phyloP scores from a whole-genome alignment of 495 filamentous ascomycete genomes.

The Neurospora sp. region DNA sequence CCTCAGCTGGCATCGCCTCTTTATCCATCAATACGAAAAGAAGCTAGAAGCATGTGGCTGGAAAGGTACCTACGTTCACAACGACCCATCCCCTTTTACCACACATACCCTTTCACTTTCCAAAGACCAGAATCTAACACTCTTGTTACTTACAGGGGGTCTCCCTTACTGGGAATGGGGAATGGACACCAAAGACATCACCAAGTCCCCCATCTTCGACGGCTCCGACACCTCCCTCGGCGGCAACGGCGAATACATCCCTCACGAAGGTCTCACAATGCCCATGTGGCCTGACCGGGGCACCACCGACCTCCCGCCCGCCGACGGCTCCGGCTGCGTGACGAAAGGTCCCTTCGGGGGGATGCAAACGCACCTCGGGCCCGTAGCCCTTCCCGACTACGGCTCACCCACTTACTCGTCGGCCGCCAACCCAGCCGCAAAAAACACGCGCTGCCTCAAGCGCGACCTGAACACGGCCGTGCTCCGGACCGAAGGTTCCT shows the following conservation, averaged over 20 bases:
- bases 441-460: slow-evolving; percentile 55
- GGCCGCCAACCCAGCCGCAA: slow-evolving; percentile 9
- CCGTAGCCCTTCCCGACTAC: slow-evolving; percentile 27
- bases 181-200: slow-evolving; percentile 16
- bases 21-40: slow-evolving; percentile 3
- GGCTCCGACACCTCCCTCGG: slow-evolving; percentile 14
- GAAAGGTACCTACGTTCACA: not conserved
- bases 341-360: slow-evolving; percentile 47
- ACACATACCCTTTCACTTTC: not conserved
- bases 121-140: not conserved
- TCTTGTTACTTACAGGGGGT: not conserved
- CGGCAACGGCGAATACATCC: slow-evolving; percentile 17
- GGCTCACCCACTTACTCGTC: slow-evolving; percentile 16
- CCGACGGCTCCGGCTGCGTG: slow-evolving; percentile 57
- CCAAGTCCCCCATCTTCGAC: slow-evolving; percentile 17
- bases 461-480: slow-evolving; percentile 49
- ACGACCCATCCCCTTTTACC: not conserved
- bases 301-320: slow-evolving; percentile 27
- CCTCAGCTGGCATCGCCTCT: slow-evolving; percentile 1
- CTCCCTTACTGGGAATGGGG: slow-evolving; percentile 20
- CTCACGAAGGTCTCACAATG: slow-evolving; percentile 14
- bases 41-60: not conserved
- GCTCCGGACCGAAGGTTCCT: slow-evolving; percentile 34
- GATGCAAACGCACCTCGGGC: slow-evolving; percentile 43
- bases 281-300: slow-evolving; percentile 15